Evolutionary conservation across 345 rosid genomes (phyloP).

Genomic region (Barbarea vulgaris): DNA sequence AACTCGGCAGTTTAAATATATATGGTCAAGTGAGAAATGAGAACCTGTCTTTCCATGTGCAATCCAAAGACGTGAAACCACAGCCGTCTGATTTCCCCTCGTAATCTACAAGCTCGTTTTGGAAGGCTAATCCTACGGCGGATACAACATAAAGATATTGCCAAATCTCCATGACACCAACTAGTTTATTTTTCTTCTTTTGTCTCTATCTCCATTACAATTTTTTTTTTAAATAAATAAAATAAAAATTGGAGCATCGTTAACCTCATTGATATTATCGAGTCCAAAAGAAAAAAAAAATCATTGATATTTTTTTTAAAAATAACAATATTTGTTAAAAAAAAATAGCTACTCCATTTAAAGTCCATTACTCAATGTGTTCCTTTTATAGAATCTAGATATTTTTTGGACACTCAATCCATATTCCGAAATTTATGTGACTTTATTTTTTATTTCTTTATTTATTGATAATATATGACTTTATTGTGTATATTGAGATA

Average conservation of each 20-base stretch:
- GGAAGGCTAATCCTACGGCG: conserved; percentile 29
- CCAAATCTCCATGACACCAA: conserved; percentile 38
- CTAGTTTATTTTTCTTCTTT: conserved; percentile 27
- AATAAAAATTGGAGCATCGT: not conserved
- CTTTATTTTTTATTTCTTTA: not conserved
- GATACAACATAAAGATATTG: conserved; percentile 23
- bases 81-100: conserved; percentile 24
- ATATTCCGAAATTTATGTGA: conserved; percentile 5
- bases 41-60: conserved; percentile 36
- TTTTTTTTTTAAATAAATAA: not conserved
- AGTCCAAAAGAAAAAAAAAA: not conserved
- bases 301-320: not conserved
- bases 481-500: not conserved
- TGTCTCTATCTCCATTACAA: conserved; percentile 4
- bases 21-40: conserved; percentile 6
- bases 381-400: not conserved
- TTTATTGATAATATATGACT: too few species aligned
- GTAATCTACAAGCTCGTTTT: conserved; percentile 35
- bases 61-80: conserved; percentile 22
- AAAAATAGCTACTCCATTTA: conserved; percentile 4
- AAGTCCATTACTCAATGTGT: conserved; percentile 9
- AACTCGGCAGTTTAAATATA: conserved; percentile 8
- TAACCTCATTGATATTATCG: conserved; percentile 10
- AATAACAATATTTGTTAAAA: not conserved
- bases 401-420: conserved; percentile 20